A percentile compares a stretch with the other conserved stretches of the same genome.
Conservation (phyloP, 148 eudicot species). For the Spergularia marina region DNA sequence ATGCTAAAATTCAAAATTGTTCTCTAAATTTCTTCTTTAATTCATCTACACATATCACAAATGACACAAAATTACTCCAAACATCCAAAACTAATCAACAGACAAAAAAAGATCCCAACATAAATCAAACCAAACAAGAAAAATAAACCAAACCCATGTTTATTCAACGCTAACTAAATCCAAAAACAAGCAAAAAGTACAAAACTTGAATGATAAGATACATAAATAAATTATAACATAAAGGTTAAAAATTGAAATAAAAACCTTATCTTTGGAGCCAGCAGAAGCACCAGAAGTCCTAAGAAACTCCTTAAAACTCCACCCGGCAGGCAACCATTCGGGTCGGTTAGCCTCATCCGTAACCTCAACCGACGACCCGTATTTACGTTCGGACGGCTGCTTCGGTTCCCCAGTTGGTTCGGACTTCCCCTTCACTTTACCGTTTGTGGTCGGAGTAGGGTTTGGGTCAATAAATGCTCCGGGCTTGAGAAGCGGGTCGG, state of each 20-base stretch:
- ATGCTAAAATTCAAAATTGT: neutral
- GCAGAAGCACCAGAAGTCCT: slow-evolving; percentile 43
- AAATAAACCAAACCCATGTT: too few relatives aligned
- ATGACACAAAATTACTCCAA: neutral
- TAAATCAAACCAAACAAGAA: too few relatives aligned
- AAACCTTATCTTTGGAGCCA: slow-evolving; percentile 41
- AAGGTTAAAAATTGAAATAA: neutral
- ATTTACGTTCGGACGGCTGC: slow-evolving; percentile 17
- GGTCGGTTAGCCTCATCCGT: slow-evolving; percentile 13
- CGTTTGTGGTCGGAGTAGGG: slow-evolving; percentile 20
- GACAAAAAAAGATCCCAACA: too few relatives aligned
- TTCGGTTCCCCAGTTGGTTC: neutral
- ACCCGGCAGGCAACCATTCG: slow-evolving; percentile 44
- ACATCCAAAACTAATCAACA: too few relatives aligned
- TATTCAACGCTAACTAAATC: too few relatives aligned
- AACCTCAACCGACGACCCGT: slow-evolving; percentile 1
- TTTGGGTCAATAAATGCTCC: slow-evolving; percentile 36
- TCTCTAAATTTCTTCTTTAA: neutral
- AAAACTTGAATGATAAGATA: neutral
- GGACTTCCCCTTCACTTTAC: neutral
- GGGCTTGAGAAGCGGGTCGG: slow-evolving; percentile 37
- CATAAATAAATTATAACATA: neutral
- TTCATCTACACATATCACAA: neutral
- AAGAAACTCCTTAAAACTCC: slow-evolving; percentile 25
- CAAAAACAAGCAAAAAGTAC: neutral